These are phyloP conservation scores for Apophysomyces trapeziformis DNA, from an alignment of 371 early-diverging fungal genomes.

Conservation along the genomic window DNA sequence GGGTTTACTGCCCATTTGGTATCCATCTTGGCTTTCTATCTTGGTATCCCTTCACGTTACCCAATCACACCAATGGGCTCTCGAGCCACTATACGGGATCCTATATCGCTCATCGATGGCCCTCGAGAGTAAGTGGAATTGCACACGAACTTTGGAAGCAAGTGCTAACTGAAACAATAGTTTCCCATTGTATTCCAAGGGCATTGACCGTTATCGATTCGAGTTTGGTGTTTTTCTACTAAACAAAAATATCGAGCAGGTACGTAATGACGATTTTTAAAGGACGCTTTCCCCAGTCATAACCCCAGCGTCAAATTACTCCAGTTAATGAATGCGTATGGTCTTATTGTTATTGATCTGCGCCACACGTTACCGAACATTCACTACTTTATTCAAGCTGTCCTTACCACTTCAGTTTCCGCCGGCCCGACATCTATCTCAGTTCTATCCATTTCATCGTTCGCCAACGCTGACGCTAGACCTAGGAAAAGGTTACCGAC, in stretches of 20 bases:
- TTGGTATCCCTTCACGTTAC: constrained; percentile 76
- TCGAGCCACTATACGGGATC: constrained; percentile 71
- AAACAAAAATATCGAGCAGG: constrained; percentile 89
- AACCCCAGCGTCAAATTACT: background rate
- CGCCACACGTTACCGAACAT: constrained; percentile 82
- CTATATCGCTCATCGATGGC: constrained; percentile 60
- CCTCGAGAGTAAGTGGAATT: constrained; percentile 55
- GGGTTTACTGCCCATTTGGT: constrained; percentile 78
- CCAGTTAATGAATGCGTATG: constrained; percentile 78
- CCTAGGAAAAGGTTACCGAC: constrained; percentile 14
- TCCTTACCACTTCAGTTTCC: constrained; percentile 58
- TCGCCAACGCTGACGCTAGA: constrained; percentile 24
- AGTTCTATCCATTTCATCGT: constrained; percentile 53
- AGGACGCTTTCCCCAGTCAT: too few species aligned
- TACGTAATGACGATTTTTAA: constrained; percentile 22
- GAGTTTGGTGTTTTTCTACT: constrained; percentile 86
- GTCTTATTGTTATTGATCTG: constrained; percentile 72
- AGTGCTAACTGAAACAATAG: constrained; percentile 38
- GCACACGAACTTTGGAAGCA: background rate
- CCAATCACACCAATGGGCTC: constrained; percentile 81
- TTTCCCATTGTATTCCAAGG: constrained; percentile 77
- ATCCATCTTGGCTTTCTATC: constrained; percentile 72
- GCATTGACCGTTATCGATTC: constrained; percentile 73
- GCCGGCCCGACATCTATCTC: constrained; percentile 50
- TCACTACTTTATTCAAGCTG: constrained; percentile 64